Evolutionary conservation across 495 filamentous ascomycete species (phyloP).

Genomic region (Bacidia rubella): DNA sequence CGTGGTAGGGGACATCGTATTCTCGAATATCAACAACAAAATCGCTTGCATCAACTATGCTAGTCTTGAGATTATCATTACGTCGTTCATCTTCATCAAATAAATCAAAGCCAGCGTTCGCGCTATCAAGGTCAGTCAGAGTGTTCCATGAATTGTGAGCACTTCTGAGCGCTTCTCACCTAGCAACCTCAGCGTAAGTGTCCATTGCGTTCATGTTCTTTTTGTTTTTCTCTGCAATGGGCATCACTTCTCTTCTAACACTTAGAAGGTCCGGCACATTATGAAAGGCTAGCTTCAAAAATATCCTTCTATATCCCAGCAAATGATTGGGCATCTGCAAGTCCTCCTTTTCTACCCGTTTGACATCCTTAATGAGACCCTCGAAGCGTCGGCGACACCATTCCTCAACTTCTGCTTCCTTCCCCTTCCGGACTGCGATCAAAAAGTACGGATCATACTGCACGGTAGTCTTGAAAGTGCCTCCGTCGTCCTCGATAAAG

Average conservation of each 20-base stretch:
- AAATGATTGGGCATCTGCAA: constrained; percentile 93
- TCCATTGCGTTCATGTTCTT: constrained; percentile 92
- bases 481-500: constrained; percentile 87
- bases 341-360: constrained; percentile 80
- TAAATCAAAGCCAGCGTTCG: constrained; percentile 81
- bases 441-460: constrained; percentile 96
- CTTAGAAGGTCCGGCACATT: constrained; percentile 78
- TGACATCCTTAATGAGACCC: constrained; percentile 66
- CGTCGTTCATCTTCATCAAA: constrained; percentile 76
- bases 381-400: constrained; percentile 81
- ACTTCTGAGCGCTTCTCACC: constrained; percentile 35
- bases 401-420: constrained; percentile 88
- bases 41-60: constrained; percentile 81
- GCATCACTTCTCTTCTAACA: constrained; percentile 69
- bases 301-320: constrained; percentile 74
- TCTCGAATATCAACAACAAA: constrained; percentile 97
- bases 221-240: constrained; percentile 92
- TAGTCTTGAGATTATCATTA: constrained; percentile 73
- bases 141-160: not conserved
- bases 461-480: constrained; percentile 89
- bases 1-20: constrained; percentile 98
- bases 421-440: constrained; percentile 74
- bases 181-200: constrained; percentile 91
- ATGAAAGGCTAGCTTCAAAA: constrained; percentile 71
- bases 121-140: constrained; percentile 35